phyloP scores from a whole-genome alignment of 2,329 filamentous ascomycete species.

The Colletotrichum caudatum region DNA sequence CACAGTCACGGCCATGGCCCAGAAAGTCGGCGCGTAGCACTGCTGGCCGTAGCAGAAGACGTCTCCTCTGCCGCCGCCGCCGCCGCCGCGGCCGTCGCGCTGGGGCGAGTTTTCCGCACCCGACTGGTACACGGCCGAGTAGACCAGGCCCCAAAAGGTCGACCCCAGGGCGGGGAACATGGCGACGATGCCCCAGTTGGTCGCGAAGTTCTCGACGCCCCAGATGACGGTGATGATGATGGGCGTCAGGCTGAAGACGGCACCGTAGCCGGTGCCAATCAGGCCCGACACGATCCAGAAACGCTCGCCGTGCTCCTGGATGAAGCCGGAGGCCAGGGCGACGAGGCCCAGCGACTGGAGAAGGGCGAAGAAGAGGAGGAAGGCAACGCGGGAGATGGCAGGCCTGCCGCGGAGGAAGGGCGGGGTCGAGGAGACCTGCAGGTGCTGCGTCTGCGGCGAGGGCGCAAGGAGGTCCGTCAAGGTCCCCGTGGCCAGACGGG shows the following conservation, averaged over 20 bases:
- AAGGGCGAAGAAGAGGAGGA: conserved; percentile 81
- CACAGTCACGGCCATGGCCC: conserved; percentile 85
- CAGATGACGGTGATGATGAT: conserved; percentile 97
- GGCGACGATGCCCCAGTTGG: conserved; percentile 96
- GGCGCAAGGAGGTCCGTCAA: conserved; percentile 89
- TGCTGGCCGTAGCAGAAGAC: conserved; percentile 82
- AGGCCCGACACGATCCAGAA: conserved; percentile 89
- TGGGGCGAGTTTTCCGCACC: conserved; percentile 63
- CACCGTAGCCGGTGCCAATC: conserved; percentile 92
- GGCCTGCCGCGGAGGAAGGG: conserved; percentile 52
- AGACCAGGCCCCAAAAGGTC: conserved; percentile 91
- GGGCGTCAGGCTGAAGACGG: conserved; percentile 88
- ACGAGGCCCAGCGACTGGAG: conserved; percentile 82
- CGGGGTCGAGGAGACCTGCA: conserved; percentile 56
- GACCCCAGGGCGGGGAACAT: conserved; percentile 91
- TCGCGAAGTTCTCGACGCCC: conserved; percentile 98
- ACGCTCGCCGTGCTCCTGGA: conserved; percentile 79
- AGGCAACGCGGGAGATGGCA: conserved; percentile 80
- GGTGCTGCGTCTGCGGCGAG: conserved; percentile 69
- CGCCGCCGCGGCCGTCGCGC: conserved; percentile 50
- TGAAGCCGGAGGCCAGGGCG: conserved; percentile 79
- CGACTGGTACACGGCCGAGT: conserved; percentile 82
- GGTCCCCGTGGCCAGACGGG: conserved; percentile 88
- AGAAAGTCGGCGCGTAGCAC: conserved; percentile 87
- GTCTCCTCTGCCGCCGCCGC: conserved; percentile 56